Percentiles rank a stretch among this genome's conserved stretches.
These are phyloP conservation scores for Colletotrichum musicola DNA, from an alignment of 2,329 filamentous ascomycete genomes.

Conservation along the genomic window DNA sequence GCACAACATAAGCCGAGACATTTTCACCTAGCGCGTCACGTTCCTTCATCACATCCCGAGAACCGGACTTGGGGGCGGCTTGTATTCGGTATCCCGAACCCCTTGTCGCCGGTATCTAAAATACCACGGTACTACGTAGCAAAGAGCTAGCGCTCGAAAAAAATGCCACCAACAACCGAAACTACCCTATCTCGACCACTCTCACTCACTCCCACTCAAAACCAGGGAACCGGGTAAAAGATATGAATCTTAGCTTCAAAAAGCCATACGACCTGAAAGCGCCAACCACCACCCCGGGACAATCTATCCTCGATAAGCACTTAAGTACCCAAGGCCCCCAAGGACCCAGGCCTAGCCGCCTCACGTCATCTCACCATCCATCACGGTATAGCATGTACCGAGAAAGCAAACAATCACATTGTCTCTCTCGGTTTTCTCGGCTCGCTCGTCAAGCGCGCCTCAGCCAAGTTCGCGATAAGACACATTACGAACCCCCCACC, in stretches of 20 bases:
- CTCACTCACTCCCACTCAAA: background rate
- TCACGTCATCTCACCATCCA: slow-evolving; percentile 27
- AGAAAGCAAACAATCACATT: background rate
- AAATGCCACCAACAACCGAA: slow-evolving; percentile 21
- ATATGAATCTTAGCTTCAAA: background rate
- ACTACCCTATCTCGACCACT: slow-evolving; percentile 30
- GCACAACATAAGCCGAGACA: no score
- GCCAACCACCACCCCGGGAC: background rate
- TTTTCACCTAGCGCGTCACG: no score
- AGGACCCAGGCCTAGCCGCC: background rate
- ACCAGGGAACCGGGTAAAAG: background rate
- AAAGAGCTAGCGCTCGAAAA: background rate
- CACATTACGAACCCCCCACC: background rate
- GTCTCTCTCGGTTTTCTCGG: background rate
- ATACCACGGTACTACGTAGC: background rate
- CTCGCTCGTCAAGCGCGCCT: slow-evolving; percentile 1
- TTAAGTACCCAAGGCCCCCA: background rate
- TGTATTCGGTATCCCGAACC: no score
- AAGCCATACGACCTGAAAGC: background rate
- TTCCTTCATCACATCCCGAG: no score
- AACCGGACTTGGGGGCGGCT: no score
- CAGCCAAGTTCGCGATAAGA: background rate
- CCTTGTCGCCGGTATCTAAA: no score
- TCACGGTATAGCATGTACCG: background rate
- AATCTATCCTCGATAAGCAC: background rate